Evolutionary conservation across 805 yeast genomes (phyloP), one percentile per base, ranked within the genome.

Genomic region (Diddensiella santjacobensis): DNA sequence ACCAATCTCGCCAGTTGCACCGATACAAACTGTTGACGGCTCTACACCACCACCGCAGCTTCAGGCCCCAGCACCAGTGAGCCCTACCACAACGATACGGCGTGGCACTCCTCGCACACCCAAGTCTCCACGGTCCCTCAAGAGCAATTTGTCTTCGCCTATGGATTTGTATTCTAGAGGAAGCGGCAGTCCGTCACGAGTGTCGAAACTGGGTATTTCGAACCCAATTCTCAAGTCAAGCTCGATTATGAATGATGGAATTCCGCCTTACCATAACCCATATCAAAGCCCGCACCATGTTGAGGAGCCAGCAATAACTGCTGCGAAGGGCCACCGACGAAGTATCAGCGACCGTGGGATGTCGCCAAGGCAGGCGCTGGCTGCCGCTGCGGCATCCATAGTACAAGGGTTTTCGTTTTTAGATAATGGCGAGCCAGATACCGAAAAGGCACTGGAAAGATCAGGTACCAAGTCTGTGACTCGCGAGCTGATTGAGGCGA

Each of bases 401-500:
- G 38, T 35, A 17, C 38, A 35, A 8, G 38, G 38, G 10, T 35
- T 35, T 17, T n/a, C 20, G 15, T 35, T 35, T 17, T 8, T 35
- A 15, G 38, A 35, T 6, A 35, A 15, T 17, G 38, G 38, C 15
- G 38, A 35, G 20, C 20, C 15, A 8, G 20, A 13, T 13, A 10
- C 38, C 8, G 38, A 35, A 15, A 17, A 35, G 18, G 38, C 38
- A n/a, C 15, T 35, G 18, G 38, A 35, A 35, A 8, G 38, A 35
- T 8, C 18, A 8, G 38, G 38, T 8, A 35, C 38, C 8, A 35
- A 13, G 38, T 35, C 38, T 5, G 44, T 60, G 38, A 44, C 54
- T 17, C 51, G 50, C 33, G 61, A 58, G 24, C 56, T 63, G 6
- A 46, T 52, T 6, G 61, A 52, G 6, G 60, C 67, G 15, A 60